phyloP scores from a whole-genome alignment of 2,329 filamentous ascomycete species.

The Pseudogymnoascus sp. region DNA sequence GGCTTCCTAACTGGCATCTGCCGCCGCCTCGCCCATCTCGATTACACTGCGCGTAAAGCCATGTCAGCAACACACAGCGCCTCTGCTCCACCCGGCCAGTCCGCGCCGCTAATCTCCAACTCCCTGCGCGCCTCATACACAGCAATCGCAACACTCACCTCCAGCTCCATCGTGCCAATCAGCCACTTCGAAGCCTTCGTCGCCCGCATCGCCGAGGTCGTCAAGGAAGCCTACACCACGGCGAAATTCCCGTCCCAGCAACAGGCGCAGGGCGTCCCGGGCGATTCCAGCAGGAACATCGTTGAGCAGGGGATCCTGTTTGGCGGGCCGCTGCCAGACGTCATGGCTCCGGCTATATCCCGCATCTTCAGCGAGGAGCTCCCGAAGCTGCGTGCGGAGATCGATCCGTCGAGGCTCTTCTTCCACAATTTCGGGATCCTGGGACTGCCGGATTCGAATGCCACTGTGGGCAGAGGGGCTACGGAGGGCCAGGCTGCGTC shows the following conservation, averaged over 20 bases:
- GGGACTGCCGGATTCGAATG: slow-evolving; percentile 25
- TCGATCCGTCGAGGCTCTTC: slow-evolving; percentile 26
- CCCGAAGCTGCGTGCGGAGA: slow-evolving; percentile 21
- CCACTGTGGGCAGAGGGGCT: not conserved
- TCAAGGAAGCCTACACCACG: slow-evolving; percentile 22
- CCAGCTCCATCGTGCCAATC: slow-evolving; percentile 21
- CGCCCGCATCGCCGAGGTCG: slow-evolving; percentile 17
- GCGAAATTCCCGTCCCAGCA: slow-evolving; percentile 14
- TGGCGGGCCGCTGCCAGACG: slow-evolving; percentile 24
- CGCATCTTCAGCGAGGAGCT: slow-evolving; percentile 24
- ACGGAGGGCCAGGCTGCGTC: not conserved
- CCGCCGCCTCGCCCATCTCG: slow-evolving; percentile 52
- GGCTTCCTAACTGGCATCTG: slow-evolving; percentile 63
- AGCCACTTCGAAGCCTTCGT: slow-evolving; percentile 26
- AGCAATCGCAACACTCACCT: slow-evolving; percentile 25
- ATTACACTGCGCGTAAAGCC: slow-evolving; percentile 30
- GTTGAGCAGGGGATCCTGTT: slow-evolving; percentile 27
- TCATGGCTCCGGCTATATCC: slow-evolving; percentile 25
- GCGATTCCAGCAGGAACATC: slow-evolving; percentile 21
- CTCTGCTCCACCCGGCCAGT: slow-evolving; percentile 2
- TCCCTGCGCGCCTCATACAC: slow-evolving; percentile 23
- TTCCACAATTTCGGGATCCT: slow-evolving; percentile 28
- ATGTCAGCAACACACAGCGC: slow-evolving; percentile 14
- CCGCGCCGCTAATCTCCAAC: slow-evolving; percentile 14
- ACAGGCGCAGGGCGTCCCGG: slow-evolving; percentile 9